These are phyloP conservation scores for Veloporphyrellus conicus DNA, from an alignment of 1,284 basidiomycete species.

Conservation along the genomic window DNA sequence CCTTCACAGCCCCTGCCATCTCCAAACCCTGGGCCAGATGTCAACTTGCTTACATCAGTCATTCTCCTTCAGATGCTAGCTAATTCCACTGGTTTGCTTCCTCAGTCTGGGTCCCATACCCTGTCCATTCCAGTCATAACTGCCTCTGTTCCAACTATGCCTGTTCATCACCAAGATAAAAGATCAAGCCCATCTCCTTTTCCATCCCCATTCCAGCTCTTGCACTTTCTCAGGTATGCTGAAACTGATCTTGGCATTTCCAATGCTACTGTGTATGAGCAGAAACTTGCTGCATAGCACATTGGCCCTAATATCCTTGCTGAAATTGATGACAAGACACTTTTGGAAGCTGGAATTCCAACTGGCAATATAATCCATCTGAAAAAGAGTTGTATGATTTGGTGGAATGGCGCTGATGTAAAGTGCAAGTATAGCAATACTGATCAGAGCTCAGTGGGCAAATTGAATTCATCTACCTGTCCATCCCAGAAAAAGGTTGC, in stretches of 20 bases:
- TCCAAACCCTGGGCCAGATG: no score
- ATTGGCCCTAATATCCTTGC: constrained; percentile 17
- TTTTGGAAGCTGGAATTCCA: neutral
- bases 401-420: constrained; percentile 16
- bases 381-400: constrained; percentile 6
- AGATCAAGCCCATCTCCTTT: neutral
- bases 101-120: neutral
- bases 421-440: constrained; percentile 9
- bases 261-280: constrained; percentile 1
- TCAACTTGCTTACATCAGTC: neutral
- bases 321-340: neutral
- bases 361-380: constrained; percentile 12
- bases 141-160: no score
- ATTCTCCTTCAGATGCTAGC: constrained; percentile 5
- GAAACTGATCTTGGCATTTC: neutral
- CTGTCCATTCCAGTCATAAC: neutral
- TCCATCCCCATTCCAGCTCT: constrained; percentile 8
- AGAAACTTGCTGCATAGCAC: neutral
- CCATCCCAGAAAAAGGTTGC: neutral
- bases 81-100: no score
- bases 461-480: neutral
- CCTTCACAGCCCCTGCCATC: no score
- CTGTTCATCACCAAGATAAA: no score
- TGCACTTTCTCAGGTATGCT: constrained; percentile 11
- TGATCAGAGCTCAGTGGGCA: no score